These are phyloP conservation scores for Inonotus obliquus DNA, from an alignment of 1,284 basidiomycete species.

Conservation along the genomic window DNA sequence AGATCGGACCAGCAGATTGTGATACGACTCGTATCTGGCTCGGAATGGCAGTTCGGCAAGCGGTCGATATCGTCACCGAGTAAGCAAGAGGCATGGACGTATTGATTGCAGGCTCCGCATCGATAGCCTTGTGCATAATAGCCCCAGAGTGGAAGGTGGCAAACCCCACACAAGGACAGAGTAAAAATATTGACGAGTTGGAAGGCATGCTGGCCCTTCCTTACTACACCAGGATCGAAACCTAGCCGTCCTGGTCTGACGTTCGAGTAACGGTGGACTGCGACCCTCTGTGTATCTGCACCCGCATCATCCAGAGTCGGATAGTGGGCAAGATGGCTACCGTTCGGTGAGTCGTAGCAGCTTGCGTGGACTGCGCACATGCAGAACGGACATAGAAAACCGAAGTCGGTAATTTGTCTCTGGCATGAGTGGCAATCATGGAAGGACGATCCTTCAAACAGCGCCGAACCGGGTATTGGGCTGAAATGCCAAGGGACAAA, in stretches of 20 bases:
- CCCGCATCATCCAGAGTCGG: constrained; percentile 38
- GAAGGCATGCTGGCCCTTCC: constrained; percentile 44
- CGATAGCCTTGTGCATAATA: constrained; percentile 54
- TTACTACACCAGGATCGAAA: constrained; percentile 24
- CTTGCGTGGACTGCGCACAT: constrained; percentile 63
- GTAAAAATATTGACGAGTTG: constrained; percentile 64
- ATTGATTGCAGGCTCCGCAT: constrained; percentile 57
- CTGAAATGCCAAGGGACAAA: constrained; percentile 64
- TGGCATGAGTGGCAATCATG: constrained; percentile 52
- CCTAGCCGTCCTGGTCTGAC: constrained; percentile 34
- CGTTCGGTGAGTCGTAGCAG: constrained; percentile 67
- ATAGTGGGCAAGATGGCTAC: constrained; percentile 53
- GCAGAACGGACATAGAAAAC: constrained; percentile 61
- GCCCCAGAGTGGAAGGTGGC: constrained; percentile 71
- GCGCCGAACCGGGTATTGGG: constrained; percentile 25
- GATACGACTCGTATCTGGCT: constrained; percentile 43
- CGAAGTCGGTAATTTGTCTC: constrained; percentile 50
- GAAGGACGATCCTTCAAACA: constrained; percentile 35
- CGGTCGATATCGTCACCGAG: constrained; percentile 22
- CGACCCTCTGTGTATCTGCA: constrained; percentile 48
- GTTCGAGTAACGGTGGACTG: constrained; percentile 56
- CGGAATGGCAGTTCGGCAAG: constrained; percentile 36
- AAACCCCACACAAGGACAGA: constrained; percentile 61
- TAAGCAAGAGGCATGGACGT: constrained; percentile 57
- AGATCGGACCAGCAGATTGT: constrained; percentile 46